Evolutionary conservation across 202 grass and related monocot genomes (phyloP).

Genomic region (Carex sylvatica): DNA sequence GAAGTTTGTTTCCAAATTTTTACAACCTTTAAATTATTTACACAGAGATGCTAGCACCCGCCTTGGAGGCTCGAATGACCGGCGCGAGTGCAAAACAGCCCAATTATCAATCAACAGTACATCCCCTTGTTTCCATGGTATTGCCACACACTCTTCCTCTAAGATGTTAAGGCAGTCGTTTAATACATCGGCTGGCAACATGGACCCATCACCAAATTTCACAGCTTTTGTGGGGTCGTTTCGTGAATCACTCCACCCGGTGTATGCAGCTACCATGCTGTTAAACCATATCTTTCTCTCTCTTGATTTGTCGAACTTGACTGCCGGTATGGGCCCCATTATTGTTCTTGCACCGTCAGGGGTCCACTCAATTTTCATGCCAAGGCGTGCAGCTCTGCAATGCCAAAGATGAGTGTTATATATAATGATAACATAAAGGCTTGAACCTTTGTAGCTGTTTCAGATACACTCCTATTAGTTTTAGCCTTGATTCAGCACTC

Average conservation of each 20-base stretch:
- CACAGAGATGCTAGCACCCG: slow-evolving; percentile 88
- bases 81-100: slow-evolving; percentile 70
- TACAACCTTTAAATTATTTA: slow-evolving; percentile 43
- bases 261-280: slow-evolving; percentile 95
- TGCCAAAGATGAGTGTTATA: background rate
- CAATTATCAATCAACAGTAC: slow-evolving; percentile 79
- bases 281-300: slow-evolving; percentile 90
- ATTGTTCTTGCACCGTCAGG: slow-evolving; percentile 63
- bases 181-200: slow-evolving; percentile 55
- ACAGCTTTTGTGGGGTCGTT: slow-evolving; percentile 89
- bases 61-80: slow-evolving; percentile 70
- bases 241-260: slow-evolving; percentile 79
- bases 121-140: slow-evolving; percentile 80
- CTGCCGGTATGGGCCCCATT: slow-evolving; percentile 72
- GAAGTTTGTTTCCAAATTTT: background rate
- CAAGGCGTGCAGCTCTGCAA: slow-evolving; percentile 54
- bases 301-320: slow-evolving; percentile 60
- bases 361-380: slow-evolving; percentile 84
- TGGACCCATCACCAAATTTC: slow-evolving; percentile 67
- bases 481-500: background rate
- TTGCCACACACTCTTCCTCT: slow-evolving; percentile 60
- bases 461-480: background rate
- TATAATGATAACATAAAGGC: background rate
- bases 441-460: background rate
- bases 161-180: slow-evolving; percentile 59